Percentiles rank a stretch among this genome's conserved stretches.
phyloP scores from a whole-genome alignment of 306 rosid genomes.

The Carpinus fangiana region DNA sequence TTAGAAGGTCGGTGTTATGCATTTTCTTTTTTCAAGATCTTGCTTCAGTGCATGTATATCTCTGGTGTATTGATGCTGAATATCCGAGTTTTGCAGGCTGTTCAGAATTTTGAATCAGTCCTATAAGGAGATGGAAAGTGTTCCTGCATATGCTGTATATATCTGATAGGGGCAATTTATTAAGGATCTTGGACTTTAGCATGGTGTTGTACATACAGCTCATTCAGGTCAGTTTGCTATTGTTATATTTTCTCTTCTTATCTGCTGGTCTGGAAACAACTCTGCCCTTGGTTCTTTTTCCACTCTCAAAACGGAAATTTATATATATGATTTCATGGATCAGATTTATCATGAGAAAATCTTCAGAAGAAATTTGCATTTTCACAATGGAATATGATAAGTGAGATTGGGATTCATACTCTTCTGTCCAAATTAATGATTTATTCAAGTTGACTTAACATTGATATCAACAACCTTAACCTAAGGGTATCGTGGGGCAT shows the following conservation, averaged over 20 bases:
- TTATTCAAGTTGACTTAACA: no score
- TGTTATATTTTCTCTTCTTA: no score
- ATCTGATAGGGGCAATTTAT: slow-evolving; percentile 18
- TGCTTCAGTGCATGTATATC: background rate
- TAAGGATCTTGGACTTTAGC: slow-evolving; percentile 32
- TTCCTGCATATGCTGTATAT: slow-evolving; percentile 25
- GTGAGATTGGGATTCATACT: background rate
- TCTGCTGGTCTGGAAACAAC: no score
- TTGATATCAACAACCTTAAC: no score
- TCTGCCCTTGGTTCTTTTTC: no score
- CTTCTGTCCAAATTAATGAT: no score
- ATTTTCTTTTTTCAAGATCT: background rate
- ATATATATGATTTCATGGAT: background rate
- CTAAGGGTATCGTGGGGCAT: background rate
- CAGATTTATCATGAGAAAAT: background rate
- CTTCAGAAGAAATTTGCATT: background rate
- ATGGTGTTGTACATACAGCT: slow-evolving; percentile 29
- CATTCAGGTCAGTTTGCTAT: slow-evolving; percentile 48
- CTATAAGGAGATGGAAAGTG: slow-evolving; percentile 18
- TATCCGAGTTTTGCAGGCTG: slow-evolving; percentile 21
- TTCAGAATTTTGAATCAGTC: slow-evolving; percentile 29
- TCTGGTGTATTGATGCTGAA: slow-evolving; percentile 5
- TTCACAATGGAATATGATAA: background rate
- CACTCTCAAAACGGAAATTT: background rate
- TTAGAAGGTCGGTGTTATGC: slow-evolving; percentile 21